Base-by-base conservation (phyloP, 768 basidiomycete species). In the Tricholomella constricta region DNA sequence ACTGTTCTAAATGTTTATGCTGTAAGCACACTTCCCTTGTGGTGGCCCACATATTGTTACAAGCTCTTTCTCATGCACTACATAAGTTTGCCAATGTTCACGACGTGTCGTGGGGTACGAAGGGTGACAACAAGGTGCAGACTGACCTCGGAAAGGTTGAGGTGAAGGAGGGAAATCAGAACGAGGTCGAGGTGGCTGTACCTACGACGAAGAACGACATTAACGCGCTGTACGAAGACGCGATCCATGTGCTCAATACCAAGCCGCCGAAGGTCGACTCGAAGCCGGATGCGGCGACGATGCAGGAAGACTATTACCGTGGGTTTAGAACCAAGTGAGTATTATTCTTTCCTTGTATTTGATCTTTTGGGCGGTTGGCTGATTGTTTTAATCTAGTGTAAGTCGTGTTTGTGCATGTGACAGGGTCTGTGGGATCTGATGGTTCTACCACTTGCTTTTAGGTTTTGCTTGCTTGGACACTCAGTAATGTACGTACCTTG, bases 31-130 rank as follows among this genome's bases (percentile, higher is more conserved):
- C 45, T 29, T 29, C 4, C 36, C 40, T 41, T 9, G 29, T 48
- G 32, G 29, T 20, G 34, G 37, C 26, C 31, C 17, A 35, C 20
- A 17, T 26, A 15, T 27, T 22, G 6, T 3, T 15, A 19, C 40
- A 11, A 26, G 54, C 62, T 36, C 61, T 23, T 29, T 3, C 27
- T 15, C 2, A n/a, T 22, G 10, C 36, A 34, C 17, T n/a, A 1
- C 55, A n/a, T n/a, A n/a, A 89, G 85, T 92, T 93, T 59, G 84
- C 90, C 2, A 93, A 93, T 64, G 89, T 91, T 5, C 89, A 93
- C 69, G 94, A 95, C 54, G 87, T 95, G 9, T 93, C 91, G 4
- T 95, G 94, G 94, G 94, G 94, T 32, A 98, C 92, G 4, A 98
- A 96, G 66, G 96, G 91, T 29, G 92, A 91, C 70, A 94, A 94